Percentiles rank a stretch among this genome's conserved stretches.
phyloP scores from a whole-genome alignment of 2,329 filamentous ascomycete species.

The Fusarium begoniae region DNA sequence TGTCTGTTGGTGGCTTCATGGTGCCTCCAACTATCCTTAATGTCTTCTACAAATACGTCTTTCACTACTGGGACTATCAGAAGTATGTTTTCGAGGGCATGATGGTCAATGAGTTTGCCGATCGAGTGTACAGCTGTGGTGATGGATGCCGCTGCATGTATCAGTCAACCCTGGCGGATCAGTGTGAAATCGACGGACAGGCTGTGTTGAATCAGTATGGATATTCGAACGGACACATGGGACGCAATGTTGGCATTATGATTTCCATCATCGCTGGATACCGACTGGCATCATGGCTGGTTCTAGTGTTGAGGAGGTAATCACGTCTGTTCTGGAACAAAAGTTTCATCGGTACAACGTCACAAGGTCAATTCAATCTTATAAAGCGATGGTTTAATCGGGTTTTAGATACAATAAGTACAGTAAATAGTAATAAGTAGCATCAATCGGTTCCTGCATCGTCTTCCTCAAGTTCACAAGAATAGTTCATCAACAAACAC shows the following conservation, averaged over 20 bases:
- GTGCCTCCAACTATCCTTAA: conserved; percentile 78
- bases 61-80: conserved; percentile 90
- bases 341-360: neutral
- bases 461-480: neutral
- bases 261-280: conserved; percentile 75
- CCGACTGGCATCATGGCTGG: conserved; percentile 67
- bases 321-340: neutral
- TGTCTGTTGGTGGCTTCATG: conserved; percentile 85
- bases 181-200: conserved; percentile 76
- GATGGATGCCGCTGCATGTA: conserved; percentile 75
- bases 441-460: neutral
- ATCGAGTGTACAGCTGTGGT: conserved; percentile 64
- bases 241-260: conserved; percentile 82
- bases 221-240: conserved; percentile 73
- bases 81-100: conserved; percentile 88
- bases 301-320: conserved; percentile 53
- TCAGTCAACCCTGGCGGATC: conserved; percentile 57
- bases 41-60: conserved; percentile 86
- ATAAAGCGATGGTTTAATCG: neutral
- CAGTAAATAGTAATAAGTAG: neutral
- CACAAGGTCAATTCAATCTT: neutral
- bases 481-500: conserved; percentile 20
- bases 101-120: conserved; percentile 88
- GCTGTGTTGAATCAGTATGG: conserved; percentile 76
- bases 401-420: neutral